Evolutionary conservation across 2,329 filamentous ascomycete species (phyloP), one percentile per base, ranked within the genome.

Genomic region (Exophiala calicioides): DNA sequence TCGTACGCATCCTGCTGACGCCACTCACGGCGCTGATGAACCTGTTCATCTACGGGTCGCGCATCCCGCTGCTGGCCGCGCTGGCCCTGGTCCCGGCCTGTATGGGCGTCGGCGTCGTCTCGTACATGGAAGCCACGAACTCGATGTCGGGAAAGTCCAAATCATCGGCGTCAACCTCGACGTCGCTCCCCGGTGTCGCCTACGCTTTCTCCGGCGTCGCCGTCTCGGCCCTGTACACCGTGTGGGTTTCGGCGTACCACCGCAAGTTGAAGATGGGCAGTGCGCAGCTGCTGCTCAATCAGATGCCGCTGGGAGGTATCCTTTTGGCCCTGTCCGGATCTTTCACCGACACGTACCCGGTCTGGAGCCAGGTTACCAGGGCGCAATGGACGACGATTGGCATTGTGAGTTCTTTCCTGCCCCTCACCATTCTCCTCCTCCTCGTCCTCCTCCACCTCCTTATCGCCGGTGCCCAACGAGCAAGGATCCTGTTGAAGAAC

Each of bases 271-370:
- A 81, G 51, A 80, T 85, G 68, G 78, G 76, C 55, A 85, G 81
- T 65, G 82, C 84, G 76, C 84, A 86, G 68, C 68, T 87, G 23
- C 72, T 87, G 8, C 80, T 80, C 67, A 85, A 84, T 64, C 82
- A 86, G 65, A 80, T 82, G 2, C 81, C 82, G 2, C 68, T 84
- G 2, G 79, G 81, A 16, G 76, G 78, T 2, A 73, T 83, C 50
- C 64, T 85, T 54, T 73, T 86, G 41, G 73, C 85, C 20, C 85
- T 84, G 57, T 75, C 78, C 26, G 83, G 85, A 50, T 82, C 82
- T 0, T 84, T 85, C 58, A 69, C 80, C 15, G 84, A 87, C 57
- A 77, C 73, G 12, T 79, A 84, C 58, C 81, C 82, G 2, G 69
- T 71, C 8, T 81, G 78, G 75, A 65, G 61, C 9, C 69, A 74